A percentile compares a stretch with the other conserved stretches of the same genome.
Conservation (phyloP, 192 early-diverging fungal genomes). For the Backusella psychrophila region DNA sequence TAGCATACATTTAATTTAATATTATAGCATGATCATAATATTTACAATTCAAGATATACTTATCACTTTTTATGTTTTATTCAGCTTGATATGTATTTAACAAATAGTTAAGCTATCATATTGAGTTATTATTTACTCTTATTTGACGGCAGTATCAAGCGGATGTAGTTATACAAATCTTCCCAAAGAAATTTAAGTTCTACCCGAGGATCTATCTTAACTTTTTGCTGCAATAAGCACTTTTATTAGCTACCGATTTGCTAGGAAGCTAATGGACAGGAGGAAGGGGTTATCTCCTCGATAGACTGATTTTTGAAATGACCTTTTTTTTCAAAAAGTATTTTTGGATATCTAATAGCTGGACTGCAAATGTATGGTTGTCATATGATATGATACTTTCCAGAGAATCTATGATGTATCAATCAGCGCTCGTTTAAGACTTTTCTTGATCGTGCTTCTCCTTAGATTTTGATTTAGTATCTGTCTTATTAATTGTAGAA, state of each 20-base stretch:
- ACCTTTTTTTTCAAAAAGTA: not conserved
- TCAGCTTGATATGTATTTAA: not conserved
- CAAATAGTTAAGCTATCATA: not conserved
- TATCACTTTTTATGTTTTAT: not conserved
- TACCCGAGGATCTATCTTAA: slow-evolving; percentile 68
- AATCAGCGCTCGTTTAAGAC: slow-evolving; percentile 89
- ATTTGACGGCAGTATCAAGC: slow-evolving; percentile 24
- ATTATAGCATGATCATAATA: not conserved
- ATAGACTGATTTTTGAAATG: slow-evolving; percentile 91
- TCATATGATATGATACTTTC: slow-evolving; percentile 84
- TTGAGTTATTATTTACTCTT: slow-evolving; percentile 12
- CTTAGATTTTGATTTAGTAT: slow-evolving; percentile 75
- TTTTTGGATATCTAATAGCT: slow-evolving; percentile 55
- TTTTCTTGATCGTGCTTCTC: slow-evolving; percentile 61
- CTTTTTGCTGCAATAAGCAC: slow-evolving; percentile 88
- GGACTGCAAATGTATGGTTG: slow-evolving; percentile 84
- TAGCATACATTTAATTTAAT: not conserved
- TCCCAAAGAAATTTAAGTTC: slow-evolving; percentile 80
- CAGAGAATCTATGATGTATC: slow-evolving; percentile 94
- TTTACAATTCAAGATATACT: not conserved
- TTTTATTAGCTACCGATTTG: slow-evolving; percentile 84
- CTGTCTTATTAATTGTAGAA: slow-evolving; percentile 69
- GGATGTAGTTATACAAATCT: slow-evolving; percentile 65
- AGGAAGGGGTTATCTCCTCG: slow-evolving; percentile 82
- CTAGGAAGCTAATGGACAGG: slow-evolving; percentile 69